Evolutionary conservation across 139 green algal species (phyloP), one percentile per base, ranked within the genome.

Genomic region (Coelastrella sp.): DNA sequence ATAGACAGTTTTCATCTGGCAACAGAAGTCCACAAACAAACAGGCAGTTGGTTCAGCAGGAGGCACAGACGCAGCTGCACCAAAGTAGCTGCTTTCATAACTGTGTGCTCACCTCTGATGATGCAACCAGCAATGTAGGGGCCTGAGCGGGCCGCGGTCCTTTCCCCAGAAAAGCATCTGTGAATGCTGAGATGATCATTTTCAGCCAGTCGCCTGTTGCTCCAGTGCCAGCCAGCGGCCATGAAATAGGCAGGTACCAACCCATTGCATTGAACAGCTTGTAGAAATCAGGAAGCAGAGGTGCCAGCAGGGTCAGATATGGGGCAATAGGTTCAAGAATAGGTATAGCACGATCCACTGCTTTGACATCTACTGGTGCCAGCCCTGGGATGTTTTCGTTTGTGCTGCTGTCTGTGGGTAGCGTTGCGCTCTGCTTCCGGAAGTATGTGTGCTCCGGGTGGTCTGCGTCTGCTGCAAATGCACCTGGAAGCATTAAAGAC

Each of bases 371-470:
- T 14, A 24, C 10, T 10, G 59, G 61, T 27, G 61, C 24, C 12
- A 87, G 57, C 19, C 82, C 82, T 25, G 82, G 82, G 61, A 87
- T 87, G 82, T 87, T 59, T 14, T 20, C 60, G 6, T 87, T 60
- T 25, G 82, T 87, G 20, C 27, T 66, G 60, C 8, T 15, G 61
- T 87, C 82, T 20, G 49, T 76, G n/a, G 57, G 20, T 58, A 60
- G 75, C 5, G 76, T 19, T 24, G 58, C n/a, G 12, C 24, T 19
- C 61, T 87, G 82, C 9, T 59, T 22, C 61, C 82, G 58, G 82
- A 87, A 87, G 61, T 59, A 82, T 19, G 76, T 82, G 76, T 82
- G 17, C 68, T 76, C 68, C 68, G 19, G 17, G 24, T 76, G 17
- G 68, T 76, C 68, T 27, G 68, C 68, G 24, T 76, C 68, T 10